phyloP scores from a whole-genome alignment of 2,329 filamentous ascomycete species.

The Penicillium sp. region DNA sequence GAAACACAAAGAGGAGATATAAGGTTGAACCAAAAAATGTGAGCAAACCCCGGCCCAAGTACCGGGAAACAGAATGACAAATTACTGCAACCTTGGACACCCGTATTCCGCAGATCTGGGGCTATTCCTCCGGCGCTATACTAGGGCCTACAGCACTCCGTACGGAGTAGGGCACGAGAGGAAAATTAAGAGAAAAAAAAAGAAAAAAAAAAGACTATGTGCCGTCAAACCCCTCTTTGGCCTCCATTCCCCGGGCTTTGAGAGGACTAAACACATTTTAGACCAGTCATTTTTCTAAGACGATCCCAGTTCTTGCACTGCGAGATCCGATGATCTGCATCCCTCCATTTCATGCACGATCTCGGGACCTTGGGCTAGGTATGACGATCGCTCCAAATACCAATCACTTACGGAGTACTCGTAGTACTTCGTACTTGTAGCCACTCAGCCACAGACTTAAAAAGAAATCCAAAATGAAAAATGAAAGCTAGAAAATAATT shows the following conservation, averaged over 20 bases:
- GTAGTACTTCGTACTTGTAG: neutral
- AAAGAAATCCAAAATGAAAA: neutral
- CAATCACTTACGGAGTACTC: neutral
- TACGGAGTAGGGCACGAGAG: neutral
- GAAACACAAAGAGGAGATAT: neutral
- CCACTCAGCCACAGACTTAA: neutral
- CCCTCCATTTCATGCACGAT: slow-evolving; percentile 25
- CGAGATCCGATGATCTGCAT: slow-evolving; percentile 28
- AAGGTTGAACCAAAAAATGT: neutral
- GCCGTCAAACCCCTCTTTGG: neutral
- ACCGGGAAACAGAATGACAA: slow-evolving; percentile 10
- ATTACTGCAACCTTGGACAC: neutral
- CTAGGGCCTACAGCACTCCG: neutral
- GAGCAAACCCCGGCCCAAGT: neutral
- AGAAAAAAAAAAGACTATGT: neutral
- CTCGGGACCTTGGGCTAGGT: slow-evolving; percentile 7
- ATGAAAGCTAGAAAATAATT: neutral
- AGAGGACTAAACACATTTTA: neutral
- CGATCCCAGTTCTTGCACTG: slow-evolving; percentile 11
- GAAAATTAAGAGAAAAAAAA: neutral
- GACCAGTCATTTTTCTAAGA: slow-evolving; percentile 3
- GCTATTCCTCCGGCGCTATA: slow-evolving; percentile 3
- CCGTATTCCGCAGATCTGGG: slow-evolving; percentile 1
- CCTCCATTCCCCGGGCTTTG: slow-evolving; percentile 9
- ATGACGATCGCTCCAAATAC: slow-evolving; percentile 16